phyloP scores from a whole-genome alignment of 2,329 filamentous ascomycete genomes.

The Xylariaceae sp. region DNA sequence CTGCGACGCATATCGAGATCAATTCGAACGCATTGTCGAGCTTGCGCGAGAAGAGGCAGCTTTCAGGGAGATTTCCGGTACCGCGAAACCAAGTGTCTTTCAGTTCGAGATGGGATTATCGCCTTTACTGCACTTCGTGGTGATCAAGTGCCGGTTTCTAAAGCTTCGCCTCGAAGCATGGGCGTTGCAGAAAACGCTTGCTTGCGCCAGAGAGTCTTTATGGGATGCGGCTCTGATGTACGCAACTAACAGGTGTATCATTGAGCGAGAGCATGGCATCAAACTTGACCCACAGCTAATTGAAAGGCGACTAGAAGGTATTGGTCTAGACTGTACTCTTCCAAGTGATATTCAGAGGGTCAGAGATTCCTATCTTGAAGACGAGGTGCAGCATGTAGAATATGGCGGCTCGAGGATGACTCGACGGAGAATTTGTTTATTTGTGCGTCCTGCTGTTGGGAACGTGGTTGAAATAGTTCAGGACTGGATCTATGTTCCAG shows the following conservation, averaged over 20 bases:
- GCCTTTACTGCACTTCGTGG: slow-evolving; percentile 30
- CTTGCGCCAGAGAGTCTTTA: slow-evolving; percentile 17
- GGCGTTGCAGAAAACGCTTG: slow-evolving; percentile 10
- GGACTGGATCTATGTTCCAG: slow-evolving; percentile 23
- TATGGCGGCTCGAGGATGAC: slow-evolving; percentile 1
- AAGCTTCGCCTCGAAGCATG: slow-evolving; percentile 24
- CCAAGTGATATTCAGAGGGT: slow-evolving; percentile 24
- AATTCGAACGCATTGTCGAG: slow-evolving; percentile 26
- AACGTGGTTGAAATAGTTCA: background rate
- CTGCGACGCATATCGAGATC: slow-evolving; percentile 14
- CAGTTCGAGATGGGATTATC: slow-evolving; percentile 29
- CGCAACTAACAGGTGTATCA: slow-evolving; percentile 17
- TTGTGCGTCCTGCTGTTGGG: background rate
- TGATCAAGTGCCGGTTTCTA: slow-evolving; percentile 30
- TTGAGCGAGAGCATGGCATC: slow-evolving; percentile 29
- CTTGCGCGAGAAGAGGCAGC: slow-evolving; percentile 22
- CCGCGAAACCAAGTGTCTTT: slow-evolving; percentile 6
- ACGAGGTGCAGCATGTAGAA: slow-evolving; percentile 10
- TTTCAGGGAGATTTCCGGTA: background rate
- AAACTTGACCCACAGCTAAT: background rate
- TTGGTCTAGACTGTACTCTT: background rate
- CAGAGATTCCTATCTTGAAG: slow-evolving; percentile 24
- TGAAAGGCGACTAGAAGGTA: background rate
- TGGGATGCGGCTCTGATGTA: slow-evolving; percentile 26
- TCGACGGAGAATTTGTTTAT: slow-evolving; percentile 18